phyloP scores from a whole-genome alignment of 2,329 filamentous ascomycete species.

The Magnaporthiopsis incrustans region DNA sequence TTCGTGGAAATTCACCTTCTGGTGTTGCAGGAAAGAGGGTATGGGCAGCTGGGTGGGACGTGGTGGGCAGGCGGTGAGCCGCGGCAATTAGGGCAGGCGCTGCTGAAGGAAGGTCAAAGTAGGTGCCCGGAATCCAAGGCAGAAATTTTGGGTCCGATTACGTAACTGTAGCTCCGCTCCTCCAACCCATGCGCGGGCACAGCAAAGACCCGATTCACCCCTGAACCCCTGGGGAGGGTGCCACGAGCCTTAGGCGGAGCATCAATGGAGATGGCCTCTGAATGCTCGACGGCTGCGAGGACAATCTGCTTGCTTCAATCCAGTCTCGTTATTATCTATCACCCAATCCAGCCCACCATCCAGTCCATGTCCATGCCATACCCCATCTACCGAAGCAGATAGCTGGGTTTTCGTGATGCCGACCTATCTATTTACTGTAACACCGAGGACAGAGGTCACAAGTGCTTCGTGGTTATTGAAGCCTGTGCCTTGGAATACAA shows the following conservation, averaged over 20 bases:
- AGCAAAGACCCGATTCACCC: not conserved
- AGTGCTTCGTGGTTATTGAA: not conserved
- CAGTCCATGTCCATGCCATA: not conserved
- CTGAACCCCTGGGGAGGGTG: not conserved
- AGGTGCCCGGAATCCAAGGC: conserved; percentile 4
- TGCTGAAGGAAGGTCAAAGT: not conserved
- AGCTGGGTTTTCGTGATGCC: not conserved
- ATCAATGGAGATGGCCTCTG: not conserved
- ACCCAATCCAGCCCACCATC: not conserved
- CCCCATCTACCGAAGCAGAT: not conserved
- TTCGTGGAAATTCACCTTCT: not conserved
- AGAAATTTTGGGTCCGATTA: not conserved
- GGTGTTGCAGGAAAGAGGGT: not conserved
- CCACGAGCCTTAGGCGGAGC: not conserved
- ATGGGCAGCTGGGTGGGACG: not conserved
- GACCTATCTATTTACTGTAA: not conserved
- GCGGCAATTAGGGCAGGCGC: conserved; percentile 39
- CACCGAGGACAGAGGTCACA: not conserved
- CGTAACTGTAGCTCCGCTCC: not conserved
- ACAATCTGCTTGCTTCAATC: not conserved
- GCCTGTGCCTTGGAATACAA: not conserved
- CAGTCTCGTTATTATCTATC: not conserved
- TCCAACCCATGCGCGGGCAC: too few species aligned
- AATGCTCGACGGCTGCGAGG: not conserved
- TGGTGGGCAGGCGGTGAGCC: conserved; percentile 31